Conservation (phyloP, 495 filamentous ascomycete genomes). For the Penicillium crystallinum region DNA sequence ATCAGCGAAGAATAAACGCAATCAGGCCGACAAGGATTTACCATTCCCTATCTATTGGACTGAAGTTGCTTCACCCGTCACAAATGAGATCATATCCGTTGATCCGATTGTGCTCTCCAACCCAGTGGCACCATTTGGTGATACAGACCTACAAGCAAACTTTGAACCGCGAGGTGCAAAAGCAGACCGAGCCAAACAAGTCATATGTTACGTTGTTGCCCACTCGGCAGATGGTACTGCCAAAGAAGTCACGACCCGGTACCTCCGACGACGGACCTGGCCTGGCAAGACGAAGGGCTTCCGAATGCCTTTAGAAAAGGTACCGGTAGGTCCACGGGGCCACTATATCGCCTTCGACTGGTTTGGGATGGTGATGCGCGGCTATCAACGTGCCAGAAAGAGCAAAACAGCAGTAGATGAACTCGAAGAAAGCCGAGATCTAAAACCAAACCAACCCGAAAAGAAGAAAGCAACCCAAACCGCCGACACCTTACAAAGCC, state of each 20-base stretch:
- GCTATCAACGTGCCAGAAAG: constrained; percentile 59
- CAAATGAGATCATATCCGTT: constrained; percentile 70
- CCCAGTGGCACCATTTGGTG: constrained; percentile 60
- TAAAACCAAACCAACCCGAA: constrained; percentile 64
- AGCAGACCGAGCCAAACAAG: constrained; percentile 79
- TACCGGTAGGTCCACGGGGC: constrained; percentile 71
- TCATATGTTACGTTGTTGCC: constrained; percentile 86
- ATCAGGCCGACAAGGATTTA: constrained; percentile 58
- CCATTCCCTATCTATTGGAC: constrained; percentile 90
- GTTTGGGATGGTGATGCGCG: constrained; percentile 73
- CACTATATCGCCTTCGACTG: constrained; percentile 73
- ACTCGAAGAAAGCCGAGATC: constrained; percentile 68
- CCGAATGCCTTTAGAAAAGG: constrained; percentile 68
- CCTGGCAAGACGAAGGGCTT: constrained; percentile 89
- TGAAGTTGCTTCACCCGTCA: constrained; percentile 76
- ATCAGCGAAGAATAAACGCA: constrained; percentile 10
- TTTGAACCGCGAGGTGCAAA: constrained; percentile 80
- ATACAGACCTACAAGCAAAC: constrained; percentile 64
- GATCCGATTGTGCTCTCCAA: constrained; percentile 66
- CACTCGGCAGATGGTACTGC: constrained; percentile 81
- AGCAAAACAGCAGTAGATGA: constrained; percentile 66
- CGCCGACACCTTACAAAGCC: constrained; percentile 77
- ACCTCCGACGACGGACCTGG: constrained; percentile 76
- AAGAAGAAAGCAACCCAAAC: constrained; percentile 64
- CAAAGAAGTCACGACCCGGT: constrained; percentile 92